These are phyloP conservation scores for Mortierella claussenii DNA, from an alignment of 192 early-diverging fungal genomes.

Conservation along the genomic window DNA sequence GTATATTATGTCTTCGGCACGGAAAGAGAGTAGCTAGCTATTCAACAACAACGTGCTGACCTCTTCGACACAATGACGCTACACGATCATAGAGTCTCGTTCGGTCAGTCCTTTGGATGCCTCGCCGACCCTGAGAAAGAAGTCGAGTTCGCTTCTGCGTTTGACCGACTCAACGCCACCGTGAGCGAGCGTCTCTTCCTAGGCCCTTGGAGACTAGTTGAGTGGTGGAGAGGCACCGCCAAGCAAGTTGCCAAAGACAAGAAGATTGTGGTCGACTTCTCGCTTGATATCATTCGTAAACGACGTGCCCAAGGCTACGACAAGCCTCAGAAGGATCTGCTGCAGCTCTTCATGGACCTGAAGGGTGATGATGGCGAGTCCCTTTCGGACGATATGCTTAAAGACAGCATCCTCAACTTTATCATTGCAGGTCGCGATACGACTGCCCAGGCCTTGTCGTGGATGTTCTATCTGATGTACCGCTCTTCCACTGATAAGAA, in stretches of 20 bases:
- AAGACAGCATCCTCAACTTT: constrained; percentile 61
- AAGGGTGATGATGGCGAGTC: constrained; percentile 50
- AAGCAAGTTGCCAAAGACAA: constrained; percentile 29
- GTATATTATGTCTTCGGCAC: no score
- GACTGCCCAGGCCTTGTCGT: constrained; percentile 53
- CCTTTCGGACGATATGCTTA: constrained; percentile 54
- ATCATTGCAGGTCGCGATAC: constrained; percentile 44
- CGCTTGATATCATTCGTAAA: constrained; percentile 40
- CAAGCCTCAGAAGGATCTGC: constrained; percentile 47
- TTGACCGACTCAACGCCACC: constrained; percentile 59
- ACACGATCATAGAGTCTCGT: constrained; percentile 30
- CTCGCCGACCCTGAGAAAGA: constrained; percentile 22
- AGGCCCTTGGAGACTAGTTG: constrained; percentile 39
- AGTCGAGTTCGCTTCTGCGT: constrained; percentile 58
- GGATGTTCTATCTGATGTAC: constrained; percentile 60
- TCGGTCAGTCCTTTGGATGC: constrained; percentile 41
- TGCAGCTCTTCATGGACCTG: constrained; percentile 58
- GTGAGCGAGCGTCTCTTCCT: constrained; percentile 36
- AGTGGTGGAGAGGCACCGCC: constrained; percentile 22
- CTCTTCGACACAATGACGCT: no score
- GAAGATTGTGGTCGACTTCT: constrained; percentile 46
- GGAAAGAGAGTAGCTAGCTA: no score
- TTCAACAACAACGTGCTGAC: no score
- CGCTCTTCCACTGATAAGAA: constrained; percentile 49
- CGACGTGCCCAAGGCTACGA: constrained; percentile 20